These are phyloP conservation scores for Rhodotorula kratochvilovae DNA, from an alignment of 768 basidiomycete genomes.

Conservation along the genomic window DNA sequence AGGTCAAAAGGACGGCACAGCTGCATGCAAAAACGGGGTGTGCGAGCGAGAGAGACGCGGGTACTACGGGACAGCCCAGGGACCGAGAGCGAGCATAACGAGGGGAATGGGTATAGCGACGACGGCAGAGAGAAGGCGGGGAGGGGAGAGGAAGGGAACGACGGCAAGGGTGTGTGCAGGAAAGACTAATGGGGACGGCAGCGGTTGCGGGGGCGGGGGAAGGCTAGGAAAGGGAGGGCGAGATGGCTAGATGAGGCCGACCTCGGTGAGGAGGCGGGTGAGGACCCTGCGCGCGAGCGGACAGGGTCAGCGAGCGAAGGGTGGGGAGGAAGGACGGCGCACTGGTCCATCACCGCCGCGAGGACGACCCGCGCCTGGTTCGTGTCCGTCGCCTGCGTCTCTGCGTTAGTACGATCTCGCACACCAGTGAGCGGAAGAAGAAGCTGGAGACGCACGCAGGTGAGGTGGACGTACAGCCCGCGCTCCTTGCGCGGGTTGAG, in stretches of 20 bases:
- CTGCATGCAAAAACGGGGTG: too few species aligned
- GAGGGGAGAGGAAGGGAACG: too few species aligned
- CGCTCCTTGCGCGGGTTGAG: constrained; percentile 75
- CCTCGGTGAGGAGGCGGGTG: constrained; percentile 18
- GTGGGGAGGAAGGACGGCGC: neutral
- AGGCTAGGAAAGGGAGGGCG: neutral
- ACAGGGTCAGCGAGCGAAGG: neutral
- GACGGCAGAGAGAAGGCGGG: too few species aligned
- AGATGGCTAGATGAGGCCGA: constrained; percentile 10
- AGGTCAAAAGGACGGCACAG: too few species aligned
- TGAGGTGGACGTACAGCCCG: constrained; percentile 47
- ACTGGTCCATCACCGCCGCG: constrained; percentile 27
- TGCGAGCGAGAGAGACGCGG: too few species aligned
- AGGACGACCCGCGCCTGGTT: constrained; percentile 23
- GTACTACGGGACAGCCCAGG: too few species aligned
- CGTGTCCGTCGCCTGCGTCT: constrained; percentile 30
- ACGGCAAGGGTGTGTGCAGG: too few species aligned
- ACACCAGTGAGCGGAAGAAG: neutral
- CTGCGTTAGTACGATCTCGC: constrained; percentile 33
- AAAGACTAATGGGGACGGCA: too few species aligned
- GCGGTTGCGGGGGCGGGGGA: neutral
- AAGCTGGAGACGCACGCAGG: constrained; percentile 6
- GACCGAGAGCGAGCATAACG: too few species aligned
- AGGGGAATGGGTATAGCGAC: too few species aligned
- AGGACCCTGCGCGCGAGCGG: neutral